Conservation (phyloP, 768 basidiomycete species). For the Epithele typhae region DNA sequence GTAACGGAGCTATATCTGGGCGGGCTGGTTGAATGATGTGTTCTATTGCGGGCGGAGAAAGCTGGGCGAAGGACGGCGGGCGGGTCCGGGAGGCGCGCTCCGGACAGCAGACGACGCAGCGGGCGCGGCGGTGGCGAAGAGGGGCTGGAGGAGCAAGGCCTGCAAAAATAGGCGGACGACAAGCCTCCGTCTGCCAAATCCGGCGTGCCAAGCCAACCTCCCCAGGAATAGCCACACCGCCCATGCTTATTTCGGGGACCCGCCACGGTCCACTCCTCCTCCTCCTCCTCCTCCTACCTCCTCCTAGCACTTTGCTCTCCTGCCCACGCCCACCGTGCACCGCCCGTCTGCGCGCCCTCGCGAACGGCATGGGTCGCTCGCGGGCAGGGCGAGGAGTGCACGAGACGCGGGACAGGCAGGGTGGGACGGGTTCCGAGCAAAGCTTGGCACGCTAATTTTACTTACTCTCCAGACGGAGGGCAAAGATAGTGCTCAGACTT, state of each 20-base stretch:
- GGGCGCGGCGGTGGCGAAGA: slow-evolving; percentile 1
- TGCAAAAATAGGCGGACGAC: slow-evolving; percentile 10
- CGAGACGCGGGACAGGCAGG: slow-evolving; percentile 7
- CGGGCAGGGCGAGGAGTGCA: background rate
- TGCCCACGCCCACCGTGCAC: no score
- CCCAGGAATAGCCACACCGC: slow-evolving; percentile 14
- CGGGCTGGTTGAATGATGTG: slow-evolving; percentile 2
- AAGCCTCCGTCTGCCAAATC: slow-evolving; percentile 7
- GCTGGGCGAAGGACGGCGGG: background rate
- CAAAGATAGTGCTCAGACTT: slow-evolving; percentile 47
- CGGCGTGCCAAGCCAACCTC: slow-evolving; percentile 16
- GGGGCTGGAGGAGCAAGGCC: background rate
- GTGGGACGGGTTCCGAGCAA: slow-evolving; percentile 18
- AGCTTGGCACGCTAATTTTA: slow-evolving; percentile 43
- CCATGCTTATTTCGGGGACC: slow-evolving; percentile 17
- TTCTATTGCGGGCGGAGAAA: background rate
- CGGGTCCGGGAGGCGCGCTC: slow-evolving; percentile 1
- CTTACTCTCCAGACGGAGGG: slow-evolving; percentile 25
- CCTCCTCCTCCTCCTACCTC: background rate
- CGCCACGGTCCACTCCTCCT: slow-evolving; percentile 11
- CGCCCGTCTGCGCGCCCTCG: no score
- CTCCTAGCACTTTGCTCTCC: no score
- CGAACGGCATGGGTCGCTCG: background rate
- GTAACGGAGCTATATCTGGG: slow-evolving; percentile 14
- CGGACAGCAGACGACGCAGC: background rate